Percentiles rank a stretch among this genome's conserved stretches.
phyloP scores from a whole-genome alignment of 495 filamentous ascomycete species.

The Acidomyces sp. region DNA sequence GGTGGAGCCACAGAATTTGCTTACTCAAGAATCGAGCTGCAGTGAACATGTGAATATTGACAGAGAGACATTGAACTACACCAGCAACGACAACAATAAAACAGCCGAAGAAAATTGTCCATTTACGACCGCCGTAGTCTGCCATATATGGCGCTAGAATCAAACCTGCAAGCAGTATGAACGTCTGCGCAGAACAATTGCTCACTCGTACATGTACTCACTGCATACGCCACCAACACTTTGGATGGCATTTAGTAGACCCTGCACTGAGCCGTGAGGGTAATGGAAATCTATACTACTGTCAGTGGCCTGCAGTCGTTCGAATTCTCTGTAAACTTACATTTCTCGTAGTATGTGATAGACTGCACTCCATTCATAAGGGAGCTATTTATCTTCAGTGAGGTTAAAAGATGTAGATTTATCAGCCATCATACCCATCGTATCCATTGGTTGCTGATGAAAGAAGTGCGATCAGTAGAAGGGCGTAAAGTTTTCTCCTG shows the following conservation, averaged over 20 bases:
- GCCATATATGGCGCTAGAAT: conserved; percentile 2
- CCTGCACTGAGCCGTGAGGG: background rate
- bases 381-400: background rate
- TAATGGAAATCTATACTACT: background rate
- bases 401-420: background rate
- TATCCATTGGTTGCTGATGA: conserved; percentile 6
- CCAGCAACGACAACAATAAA: conserved; percentile 59
- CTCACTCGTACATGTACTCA: background rate
- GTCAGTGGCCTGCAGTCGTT: background rate
- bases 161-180: background rate
- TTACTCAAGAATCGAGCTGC: conserved; percentile 43
- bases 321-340: background rate
- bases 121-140: conserved; percentile 34
- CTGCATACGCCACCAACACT: conserved; percentile 1
- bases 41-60: conserved; percentile 27
- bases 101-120: conserved; percentile 44
- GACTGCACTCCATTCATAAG: conserved; percentile 6
- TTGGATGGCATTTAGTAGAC: conserved; percentile 4
- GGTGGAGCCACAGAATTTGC: background rate
- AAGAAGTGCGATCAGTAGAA: background rate
- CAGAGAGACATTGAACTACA: conserved; percentile 49
- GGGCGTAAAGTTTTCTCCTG: conserved; percentile 1
- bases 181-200: background rate
- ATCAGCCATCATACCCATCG: background rate
- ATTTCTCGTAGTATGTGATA: conserved; percentile 1